Evolutionary conservation across 176 grass and related monocot species (phyloP), one percentile per base, ranked within the genome.

Genomic region (Lolium perenne): DNA sequence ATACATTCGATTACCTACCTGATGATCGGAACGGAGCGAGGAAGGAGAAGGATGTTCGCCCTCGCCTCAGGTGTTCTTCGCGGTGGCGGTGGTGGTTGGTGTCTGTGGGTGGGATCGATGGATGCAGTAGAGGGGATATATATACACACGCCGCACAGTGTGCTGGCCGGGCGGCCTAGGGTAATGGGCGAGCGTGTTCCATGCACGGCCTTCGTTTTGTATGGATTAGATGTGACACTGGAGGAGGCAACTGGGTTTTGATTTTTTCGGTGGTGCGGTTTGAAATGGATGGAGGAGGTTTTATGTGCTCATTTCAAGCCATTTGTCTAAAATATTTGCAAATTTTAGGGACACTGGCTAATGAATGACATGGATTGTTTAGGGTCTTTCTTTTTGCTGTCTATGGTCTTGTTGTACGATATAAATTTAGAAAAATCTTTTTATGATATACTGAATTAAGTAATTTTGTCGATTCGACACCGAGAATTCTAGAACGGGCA

Each of bases 1-100:
- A 38, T 79, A 65, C 74, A 83, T 79, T 25, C 65, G 23, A 41
- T 82, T 40, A 59, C 58, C 54, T 48, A 86, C 83, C 88, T 88
- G 80, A 49, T 81, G 80, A 49, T 81, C 22, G 60, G 63, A 35
- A 14, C 40, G 71, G 71, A 53, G 57, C 25, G 50, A 75, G 63
- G 48, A 68, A 38, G 43, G 76, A 45, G 21, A 29, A 80, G 6
- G 80, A 55, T 16, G 56, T 3, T 22, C 14, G 50, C 41, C 63
- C 46, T 76, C 70, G 56, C 61, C 83, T 86, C 61, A 46, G 83
- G 45, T 68, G 79, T 71, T 77, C 32, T 85, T 60, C 66, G 25
- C 14, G 59, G 55, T 73, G 71, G 51, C 2, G 74, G 78, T 70
- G 83, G 73, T 78, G 49, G 76, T 76, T 84, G 80, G 77, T 87